Evolutionary conservation across 1,284 basidiomycete species (phyloP).

Genomic region (Irpex lacteus): DNA sequence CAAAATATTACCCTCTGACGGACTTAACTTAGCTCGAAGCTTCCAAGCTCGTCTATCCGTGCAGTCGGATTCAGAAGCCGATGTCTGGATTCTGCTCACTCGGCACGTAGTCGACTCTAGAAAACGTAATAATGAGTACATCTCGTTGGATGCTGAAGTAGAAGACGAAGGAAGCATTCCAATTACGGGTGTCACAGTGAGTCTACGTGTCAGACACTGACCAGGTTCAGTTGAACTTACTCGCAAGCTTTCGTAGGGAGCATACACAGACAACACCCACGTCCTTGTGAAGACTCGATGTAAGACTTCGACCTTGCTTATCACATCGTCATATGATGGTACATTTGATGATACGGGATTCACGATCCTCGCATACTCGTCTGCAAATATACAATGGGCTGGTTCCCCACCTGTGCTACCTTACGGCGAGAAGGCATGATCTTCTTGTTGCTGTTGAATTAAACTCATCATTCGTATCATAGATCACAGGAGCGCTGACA

Average conservation of each 20-base stretch:
- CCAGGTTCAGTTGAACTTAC: no score
- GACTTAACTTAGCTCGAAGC: slow-evolving; percentile 22
- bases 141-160: slow-evolving; percentile 67
- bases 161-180: slow-evolving; percentile 21
- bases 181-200: slow-evolving; percentile 21
- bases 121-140: slow-evolving; percentile 59
- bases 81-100: slow-evolving; percentile 80
- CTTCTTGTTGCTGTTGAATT: background rate
- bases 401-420: slow-evolving; percentile 35
- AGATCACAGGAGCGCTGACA: slow-evolving; percentile 67
- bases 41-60: slow-evolving; percentile 24
- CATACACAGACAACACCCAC: slow-evolving; percentile 79
- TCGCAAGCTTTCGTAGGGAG: slow-evolving; percentile 41
- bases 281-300: slow-evolving; percentile 48
- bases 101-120: slow-evolving; percentile 66
- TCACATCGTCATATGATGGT: slow-evolving; percentile 69
- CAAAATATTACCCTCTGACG: background rate
- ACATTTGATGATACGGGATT: slow-evolving; percentile 58
- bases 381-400: slow-evolving; percentile 48
- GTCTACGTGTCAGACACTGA: background rate
- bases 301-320: slow-evolving; percentile 22
- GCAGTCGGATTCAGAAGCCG: slow-evolving; percentile 14
- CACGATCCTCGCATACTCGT: slow-evolving; percentile 58
- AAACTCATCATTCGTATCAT: background rate
- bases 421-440: slow-evolving; percentile 42